Conservation (phyloP, 2,329 filamentous ascomycete species). For the Xylariaceae sp. region DNA sequence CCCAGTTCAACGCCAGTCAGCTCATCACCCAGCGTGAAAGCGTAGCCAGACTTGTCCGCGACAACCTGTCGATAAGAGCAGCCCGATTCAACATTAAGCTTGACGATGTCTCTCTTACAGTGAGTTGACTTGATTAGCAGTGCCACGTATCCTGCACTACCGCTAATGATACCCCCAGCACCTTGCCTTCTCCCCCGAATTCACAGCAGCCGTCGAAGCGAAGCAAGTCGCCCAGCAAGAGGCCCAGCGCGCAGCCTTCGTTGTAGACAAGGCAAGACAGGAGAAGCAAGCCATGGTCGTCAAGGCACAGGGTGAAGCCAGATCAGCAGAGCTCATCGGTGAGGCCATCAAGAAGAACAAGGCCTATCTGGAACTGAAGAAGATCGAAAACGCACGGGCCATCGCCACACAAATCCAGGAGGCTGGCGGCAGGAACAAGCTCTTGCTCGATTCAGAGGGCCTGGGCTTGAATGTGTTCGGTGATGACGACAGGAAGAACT, state of each 20-base stretch:
- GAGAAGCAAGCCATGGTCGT: conserved; percentile 99
- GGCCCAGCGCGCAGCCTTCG: conserved; percentile 91
- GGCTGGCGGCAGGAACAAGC: conserved; percentile 80
- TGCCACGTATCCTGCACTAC: background rate
- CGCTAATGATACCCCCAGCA: conserved; percentile 45
- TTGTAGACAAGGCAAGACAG: conserved; percentile 97
- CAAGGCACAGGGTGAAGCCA: conserved; percentile 96
- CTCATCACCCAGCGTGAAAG: conserved; percentile 99
- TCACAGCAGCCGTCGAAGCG: conserved; percentile 68
- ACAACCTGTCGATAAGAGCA: conserved; percentile 86
- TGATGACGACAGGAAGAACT: conserved; percentile 41
- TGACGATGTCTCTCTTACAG: conserved; percentile 94
- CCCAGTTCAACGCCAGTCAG: conserved; percentile 97
- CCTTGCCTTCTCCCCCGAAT: conserved; percentile 69
- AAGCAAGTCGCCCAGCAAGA: conserved; percentile 83
- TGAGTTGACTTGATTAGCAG: conserved; percentile 41
- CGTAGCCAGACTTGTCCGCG: conserved; percentile 83
- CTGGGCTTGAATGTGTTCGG: conserved; percentile 83
- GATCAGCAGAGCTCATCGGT: conserved; percentile 95
- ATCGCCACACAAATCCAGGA: conserved; percentile 90
- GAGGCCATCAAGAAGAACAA: conserved; percentile 99
- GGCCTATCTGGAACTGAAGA: conserved; percentile 93
- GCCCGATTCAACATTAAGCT: conserved; percentile 96
- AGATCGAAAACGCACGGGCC: conserved; percentile 91
- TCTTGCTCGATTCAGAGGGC: conserved; percentile 88